Conservation (phyloP, 305 asterid species). For the Fraxinus nigra region DNA sequence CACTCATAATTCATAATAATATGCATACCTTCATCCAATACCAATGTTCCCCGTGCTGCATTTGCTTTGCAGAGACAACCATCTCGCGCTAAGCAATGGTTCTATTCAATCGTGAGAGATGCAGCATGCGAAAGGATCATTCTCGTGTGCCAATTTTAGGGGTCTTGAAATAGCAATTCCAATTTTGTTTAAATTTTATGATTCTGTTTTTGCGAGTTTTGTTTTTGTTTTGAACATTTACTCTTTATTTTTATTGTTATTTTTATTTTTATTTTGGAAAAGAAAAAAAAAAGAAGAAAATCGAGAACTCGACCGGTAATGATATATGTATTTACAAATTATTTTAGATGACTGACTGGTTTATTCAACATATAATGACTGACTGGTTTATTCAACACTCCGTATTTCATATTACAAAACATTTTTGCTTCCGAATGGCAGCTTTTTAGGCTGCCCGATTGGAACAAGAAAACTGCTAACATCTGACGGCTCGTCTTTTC, state of each 20-base stretch:
- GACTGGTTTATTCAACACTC: not conserved
- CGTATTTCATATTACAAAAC: not conserved
- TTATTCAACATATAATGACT: not conserved
- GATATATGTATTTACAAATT: not conserved
- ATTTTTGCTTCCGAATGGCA: not conserved
- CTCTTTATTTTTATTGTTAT: not conserved
- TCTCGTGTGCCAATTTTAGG: not conserved
- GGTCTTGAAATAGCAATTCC: conserved; percentile 12
- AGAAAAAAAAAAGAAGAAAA: not conserved
- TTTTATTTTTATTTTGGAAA: not conserved
- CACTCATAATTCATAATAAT: conserved; percentile 25
- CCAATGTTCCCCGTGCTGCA: conserved; percentile 32
- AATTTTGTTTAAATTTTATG: conserved; percentile 27
- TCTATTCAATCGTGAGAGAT: not conserved
- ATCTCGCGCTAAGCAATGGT: not conserved
- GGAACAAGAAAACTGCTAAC: not conserved
- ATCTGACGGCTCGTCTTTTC: not conserved
- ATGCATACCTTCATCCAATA: conserved; percentile 29
- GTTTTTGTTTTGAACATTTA: not conserved
- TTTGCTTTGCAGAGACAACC: conserved; percentile 48
- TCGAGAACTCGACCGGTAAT: not conserved
- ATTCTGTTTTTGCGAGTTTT: not conserved
- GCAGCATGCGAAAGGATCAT: not conserved
- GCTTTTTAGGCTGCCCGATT: not conserved
- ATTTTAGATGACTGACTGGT: not conserved